These are phyloP conservation scores for Effrenium voratum DNA, from an alignment of 73 alveolate species.

Conservation along the genomic window DNA sequence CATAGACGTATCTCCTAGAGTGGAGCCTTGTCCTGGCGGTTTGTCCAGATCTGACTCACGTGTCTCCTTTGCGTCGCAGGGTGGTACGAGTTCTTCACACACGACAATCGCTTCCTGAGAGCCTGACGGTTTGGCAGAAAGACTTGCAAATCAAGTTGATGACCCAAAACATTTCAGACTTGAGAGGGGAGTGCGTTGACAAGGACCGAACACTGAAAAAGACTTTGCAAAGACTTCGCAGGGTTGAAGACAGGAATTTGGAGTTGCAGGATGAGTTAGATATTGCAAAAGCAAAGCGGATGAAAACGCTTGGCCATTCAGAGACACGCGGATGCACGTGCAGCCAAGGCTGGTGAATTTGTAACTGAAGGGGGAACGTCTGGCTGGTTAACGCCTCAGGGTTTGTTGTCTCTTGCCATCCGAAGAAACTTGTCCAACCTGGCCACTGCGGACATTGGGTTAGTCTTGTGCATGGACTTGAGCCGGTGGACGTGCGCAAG, in stretches of 20 bases:
- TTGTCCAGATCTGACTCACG: not conserved
- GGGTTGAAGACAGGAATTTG: not conserved
- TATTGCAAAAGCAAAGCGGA: not conserved
- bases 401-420: slow-evolving; percentile 9
- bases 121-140: not conserved
- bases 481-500: not conserved
- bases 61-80: not conserved
- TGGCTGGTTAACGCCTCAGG: slow-evolving; percentile 24
- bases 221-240: not conserved
- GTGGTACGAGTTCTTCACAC: not conserved
- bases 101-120: no score
- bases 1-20: not conserved
- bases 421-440: not conserved
- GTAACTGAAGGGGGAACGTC: not conserved
- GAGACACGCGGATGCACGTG: not conserved
- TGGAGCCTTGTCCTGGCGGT: not conserved
- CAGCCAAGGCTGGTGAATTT: no score
- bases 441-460: not conserved
- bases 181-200: not conserved
- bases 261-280: not conserved
- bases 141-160: not conserved
- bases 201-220: not conserved
- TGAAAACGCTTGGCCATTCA: not conserved
- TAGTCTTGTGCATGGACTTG: not conserved
- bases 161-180: not conserved